These are phyloP conservation scores for Candida caryicola DNA, from an alignment of 805 yeast species.

Conservation along the genomic window DNA sequence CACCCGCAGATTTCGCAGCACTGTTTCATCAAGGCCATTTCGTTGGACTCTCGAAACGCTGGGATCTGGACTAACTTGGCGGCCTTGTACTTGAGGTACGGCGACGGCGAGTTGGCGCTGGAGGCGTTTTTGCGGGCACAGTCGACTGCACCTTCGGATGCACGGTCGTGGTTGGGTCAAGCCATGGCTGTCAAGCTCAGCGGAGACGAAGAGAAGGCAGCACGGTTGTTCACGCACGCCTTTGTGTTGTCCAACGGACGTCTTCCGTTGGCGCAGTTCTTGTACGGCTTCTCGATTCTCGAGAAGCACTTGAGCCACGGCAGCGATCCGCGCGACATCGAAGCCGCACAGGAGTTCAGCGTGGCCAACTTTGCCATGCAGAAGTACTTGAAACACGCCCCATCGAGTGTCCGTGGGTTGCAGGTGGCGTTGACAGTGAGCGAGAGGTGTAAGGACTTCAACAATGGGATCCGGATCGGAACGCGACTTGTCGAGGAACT, in stretches of 20 bases:
- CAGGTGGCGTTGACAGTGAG: slow-evolving; percentile 52
- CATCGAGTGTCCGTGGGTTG: slow-evolving; percentile 57
- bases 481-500: slow-evolving; percentile 44
- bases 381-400: slow-evolving; percentile 59
- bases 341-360: slow-evolving; percentile 61
- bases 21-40: slow-evolving; percentile 79
- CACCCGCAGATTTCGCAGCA: slow-evolving; percentile 84
- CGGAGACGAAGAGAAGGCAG: slow-evolving; percentile 52
- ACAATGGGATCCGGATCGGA: slow-evolving; percentile 50
- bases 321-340: slow-evolving; percentile 53
- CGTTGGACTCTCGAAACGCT: slow-evolving; percentile 65
- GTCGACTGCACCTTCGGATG: slow-evolving; percentile 73
- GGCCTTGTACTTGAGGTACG: slow-evolving; percentile 62
- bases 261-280: slow-evolving; percentile 63
- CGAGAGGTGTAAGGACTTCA: slow-evolving; percentile 70
- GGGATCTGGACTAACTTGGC: slow-evolving; percentile 81
- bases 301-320: slow-evolving; percentile 41
- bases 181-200: slow-evolving; percentile 59
- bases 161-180: slow-evolving; percentile 82
- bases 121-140: slow-evolving; percentile 73
- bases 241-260: slow-evolving; percentile 73
- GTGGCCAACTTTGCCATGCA: slow-evolving; percentile 66
- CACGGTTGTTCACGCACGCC: slow-evolving; percentile 70
- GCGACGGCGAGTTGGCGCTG: slow-evolving; percentile 69
- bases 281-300: slow-evolving; percentile 64